These are phyloP conservation scores for Rhodomyrtus tomentosa DNA, from an alignment of 345 rosid species.

Conservation along the genomic window DNA sequence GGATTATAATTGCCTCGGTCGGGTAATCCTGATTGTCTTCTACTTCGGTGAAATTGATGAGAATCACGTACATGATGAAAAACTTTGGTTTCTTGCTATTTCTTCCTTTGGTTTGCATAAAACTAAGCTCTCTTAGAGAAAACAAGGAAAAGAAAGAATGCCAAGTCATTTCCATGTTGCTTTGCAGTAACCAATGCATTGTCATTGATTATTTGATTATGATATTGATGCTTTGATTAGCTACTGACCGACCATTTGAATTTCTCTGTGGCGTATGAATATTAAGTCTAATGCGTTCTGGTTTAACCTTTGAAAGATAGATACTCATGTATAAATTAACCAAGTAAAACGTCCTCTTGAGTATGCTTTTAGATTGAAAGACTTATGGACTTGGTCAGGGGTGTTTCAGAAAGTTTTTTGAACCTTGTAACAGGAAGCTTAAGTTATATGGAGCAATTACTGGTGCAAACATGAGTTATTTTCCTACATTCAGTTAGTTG, in stretches of 20 bases:
- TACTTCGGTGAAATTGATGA: not conserved
- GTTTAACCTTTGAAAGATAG: not conserved
- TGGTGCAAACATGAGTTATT: not conserved
- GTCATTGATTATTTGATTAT: not conserved
- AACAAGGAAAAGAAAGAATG: not conserved
- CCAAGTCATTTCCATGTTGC: not conserved
- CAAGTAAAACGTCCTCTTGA: not conserved
- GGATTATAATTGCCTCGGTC: conserved; percentile 62
- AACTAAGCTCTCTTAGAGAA: not conserved
- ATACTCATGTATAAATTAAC: not conserved
- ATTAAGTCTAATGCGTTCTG: not conserved
- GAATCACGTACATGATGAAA: not conserved
- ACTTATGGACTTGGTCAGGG: not conserved
- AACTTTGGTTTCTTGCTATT: not conserved
- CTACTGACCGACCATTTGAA: not conserved
- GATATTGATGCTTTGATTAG: not conserved
- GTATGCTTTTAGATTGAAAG: not conserved
- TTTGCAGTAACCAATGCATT: not conserved
- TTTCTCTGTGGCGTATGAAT: not conserved
- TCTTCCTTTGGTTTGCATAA: not conserved
- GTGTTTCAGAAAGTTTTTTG: not conserved
- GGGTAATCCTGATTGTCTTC: conserved; percentile 33
- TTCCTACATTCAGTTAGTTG: not conserved
- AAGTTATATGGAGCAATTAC: not conserved
- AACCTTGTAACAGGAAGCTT: not conserved